A percentile compares a stretch with the other conserved stretches of the same genome.
Evolutionary conservation across 31 red algal species (phyloP).

Genomic region (Asparagopsis taxiformis): DNA sequence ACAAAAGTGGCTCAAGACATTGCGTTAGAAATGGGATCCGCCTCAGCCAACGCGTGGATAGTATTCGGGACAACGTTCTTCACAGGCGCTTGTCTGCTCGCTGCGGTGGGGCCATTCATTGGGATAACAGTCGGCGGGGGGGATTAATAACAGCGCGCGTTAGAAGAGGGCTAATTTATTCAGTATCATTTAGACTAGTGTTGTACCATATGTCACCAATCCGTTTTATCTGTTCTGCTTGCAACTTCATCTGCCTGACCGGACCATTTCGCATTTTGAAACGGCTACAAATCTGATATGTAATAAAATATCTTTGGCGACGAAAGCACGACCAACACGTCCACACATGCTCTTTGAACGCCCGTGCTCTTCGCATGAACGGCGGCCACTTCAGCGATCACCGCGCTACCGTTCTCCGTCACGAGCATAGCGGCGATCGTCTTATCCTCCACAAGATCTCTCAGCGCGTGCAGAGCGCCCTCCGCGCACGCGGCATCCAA

Average conservation of each 20-base stretch:
- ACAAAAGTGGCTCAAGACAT: no score
- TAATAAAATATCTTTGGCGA: constrained; percentile 1
- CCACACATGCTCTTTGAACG: constrained; percentile 1
- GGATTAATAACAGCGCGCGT: constrained; percentile 5
- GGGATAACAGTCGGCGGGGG: constrained; percentile 16
- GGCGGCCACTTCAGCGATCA: constrained; percentile 3
- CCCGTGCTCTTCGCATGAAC: not conserved
- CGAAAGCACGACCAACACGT: not conserved
- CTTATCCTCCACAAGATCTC: not conserved
- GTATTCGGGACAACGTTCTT: constrained; percentile 33
- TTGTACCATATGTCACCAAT: no score
- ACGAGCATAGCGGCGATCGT: not conserved
- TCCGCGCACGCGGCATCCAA: not conserved
- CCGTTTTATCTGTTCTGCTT: no score
- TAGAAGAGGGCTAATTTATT: not conserved
- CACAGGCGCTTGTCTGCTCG: constrained; percentile 16
- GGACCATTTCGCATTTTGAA: not conserved
- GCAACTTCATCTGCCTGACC: no score
- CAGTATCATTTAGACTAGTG: not conserved
- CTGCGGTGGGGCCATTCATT: constrained; percentile 26
- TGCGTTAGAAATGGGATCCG: constrained; percentile 13
- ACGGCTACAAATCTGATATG: not conserved
- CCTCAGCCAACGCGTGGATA: not conserved
- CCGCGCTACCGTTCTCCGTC: not conserved
- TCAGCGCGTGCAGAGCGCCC: not conserved